These are phyloP conservation scores for Neonectria magnoliae DNA, from an alignment of 2,329 filamentous ascomycete genomes.

Conservation along the genomic window DNA sequence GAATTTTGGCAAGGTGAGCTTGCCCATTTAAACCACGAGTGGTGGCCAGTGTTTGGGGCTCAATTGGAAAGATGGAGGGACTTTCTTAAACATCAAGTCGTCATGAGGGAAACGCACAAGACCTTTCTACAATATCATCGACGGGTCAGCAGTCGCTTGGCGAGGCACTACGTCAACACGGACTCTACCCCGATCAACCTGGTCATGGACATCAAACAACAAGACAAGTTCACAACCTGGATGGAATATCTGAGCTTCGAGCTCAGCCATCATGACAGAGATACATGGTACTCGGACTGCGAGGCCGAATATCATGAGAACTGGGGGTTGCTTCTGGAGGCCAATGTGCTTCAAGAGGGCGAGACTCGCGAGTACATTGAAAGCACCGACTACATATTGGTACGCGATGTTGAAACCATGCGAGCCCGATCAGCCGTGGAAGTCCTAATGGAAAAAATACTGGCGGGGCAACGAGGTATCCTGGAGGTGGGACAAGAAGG, in stretches of 20 bases:
- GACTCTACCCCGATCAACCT: background rate
- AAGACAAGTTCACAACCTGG: slow-evolving; percentile 2
- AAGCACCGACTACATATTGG: background rate
- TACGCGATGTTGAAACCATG: slow-evolving; percentile 7
- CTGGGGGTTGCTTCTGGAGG: slow-evolving; percentile 28
- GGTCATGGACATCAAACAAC: background rate
- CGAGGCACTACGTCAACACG: background rate
- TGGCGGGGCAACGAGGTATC: slow-evolving; percentile 34
- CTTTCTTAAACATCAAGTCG: slow-evolving; percentile 32
- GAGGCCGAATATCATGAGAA: slow-evolving; percentile 25
- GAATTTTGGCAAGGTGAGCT: slow-evolving; percentile 30
- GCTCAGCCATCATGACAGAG: slow-evolving; percentile 24
- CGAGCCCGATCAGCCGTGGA: slow-evolving; percentile 27
- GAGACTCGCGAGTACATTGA: slow-evolving; percentile 27
- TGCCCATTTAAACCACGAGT: slow-evolving; percentile 1
- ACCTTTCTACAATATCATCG: background rate
- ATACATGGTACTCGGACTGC: slow-evolving; percentile 30
- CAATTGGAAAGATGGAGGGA: slow-evolving; percentile 33
- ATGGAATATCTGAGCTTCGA: slow-evolving; percentile 48
- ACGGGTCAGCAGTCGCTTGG: background rate
- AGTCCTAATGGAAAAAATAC: slow-evolving; percentile 24
- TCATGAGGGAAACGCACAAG: slow-evolving; percentile 35
- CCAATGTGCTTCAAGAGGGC: slow-evolving; percentile 15
- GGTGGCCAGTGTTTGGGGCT: slow-evolving; percentile 31
- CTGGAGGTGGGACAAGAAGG: slow-evolving; percentile 6